Percentiles rank a stretch among this genome's conserved stretches.
These are phyloP conservation scores for Mercurialis annua DNA, from an alignment of 345 rosid species.

Conservation along the genomic window DNA sequence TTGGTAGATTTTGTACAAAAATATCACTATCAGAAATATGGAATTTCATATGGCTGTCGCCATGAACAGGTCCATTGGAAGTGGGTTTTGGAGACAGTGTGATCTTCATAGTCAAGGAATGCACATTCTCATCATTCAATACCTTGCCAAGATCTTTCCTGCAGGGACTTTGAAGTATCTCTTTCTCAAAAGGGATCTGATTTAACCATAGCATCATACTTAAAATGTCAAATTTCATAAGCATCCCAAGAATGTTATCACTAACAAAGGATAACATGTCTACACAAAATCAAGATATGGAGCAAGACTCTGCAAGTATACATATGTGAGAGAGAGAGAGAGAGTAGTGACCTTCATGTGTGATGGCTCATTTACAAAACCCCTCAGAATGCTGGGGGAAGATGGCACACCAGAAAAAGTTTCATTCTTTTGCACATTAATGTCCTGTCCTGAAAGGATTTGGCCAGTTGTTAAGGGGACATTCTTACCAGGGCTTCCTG, in stretches of 20 bases:
- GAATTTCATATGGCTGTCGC: constrained; percentile 17
- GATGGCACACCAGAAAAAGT: constrained; percentile 30
- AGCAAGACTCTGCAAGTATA: constrained; percentile 5
- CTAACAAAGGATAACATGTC: constrained; percentile 23
- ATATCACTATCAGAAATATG: constrained; percentile 16
- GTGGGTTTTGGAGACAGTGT: constrained; percentile 21
- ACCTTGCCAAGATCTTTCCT: constrained; percentile 23
- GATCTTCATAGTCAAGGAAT: constrained; percentile 24
- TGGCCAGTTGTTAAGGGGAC: constrained; percentile 19
- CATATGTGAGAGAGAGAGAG: constrained; percentile 13
- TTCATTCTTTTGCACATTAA: constrained; percentile 29
- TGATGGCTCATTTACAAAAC: constrained; percentile 27
- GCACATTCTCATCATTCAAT: constrained; percentile 19
- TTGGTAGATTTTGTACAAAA: constrained; percentile 32
- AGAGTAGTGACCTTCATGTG: constrained; percentile 36
- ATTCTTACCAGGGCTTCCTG: constrained; percentile 28
- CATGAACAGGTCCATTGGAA: constrained; percentile 17
- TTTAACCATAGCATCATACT: constrained; percentile 21
- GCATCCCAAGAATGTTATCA: constrained; percentile 23
- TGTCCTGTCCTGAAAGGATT: constrained; percentile 25
- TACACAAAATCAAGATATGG: constrained; percentile 7
- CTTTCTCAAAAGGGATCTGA: constrained; percentile 32
- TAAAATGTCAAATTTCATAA: constrained; percentile 20
- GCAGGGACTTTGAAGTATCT: constrained; percentile 26
- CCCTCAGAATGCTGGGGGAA: constrained; percentile 24